These are phyloP conservation scores for Luffa aegyptiaca DNA, from an alignment of 306 rosid species.

Conservation along the genomic window DNA sequence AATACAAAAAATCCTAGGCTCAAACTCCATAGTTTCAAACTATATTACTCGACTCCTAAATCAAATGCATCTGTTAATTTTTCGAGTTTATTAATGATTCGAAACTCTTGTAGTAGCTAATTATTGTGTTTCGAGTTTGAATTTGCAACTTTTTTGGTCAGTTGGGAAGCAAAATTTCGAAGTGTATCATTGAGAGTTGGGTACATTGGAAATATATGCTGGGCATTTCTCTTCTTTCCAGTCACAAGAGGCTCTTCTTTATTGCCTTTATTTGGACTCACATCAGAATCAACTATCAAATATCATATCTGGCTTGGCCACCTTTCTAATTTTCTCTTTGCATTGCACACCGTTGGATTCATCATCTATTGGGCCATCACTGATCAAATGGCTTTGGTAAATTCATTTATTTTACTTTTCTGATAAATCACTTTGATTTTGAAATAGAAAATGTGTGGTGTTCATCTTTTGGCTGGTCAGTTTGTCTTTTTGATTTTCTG, in stretches of 20 bases:
- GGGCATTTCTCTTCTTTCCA: conserved; percentile 79
- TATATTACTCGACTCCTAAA: too few relatives aligned
- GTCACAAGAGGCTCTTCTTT: conserved; percentile 57
- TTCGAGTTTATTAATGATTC: too few relatives aligned
- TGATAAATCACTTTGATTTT: background rate
- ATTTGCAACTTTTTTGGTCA: background rate
- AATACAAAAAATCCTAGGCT: too few relatives aligned
- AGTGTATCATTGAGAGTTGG: conserved; percentile 61
- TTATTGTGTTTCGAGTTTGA: background rate
- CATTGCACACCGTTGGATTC: conserved; percentile 40
- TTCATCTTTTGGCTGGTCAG: background rate
- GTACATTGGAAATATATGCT: conserved; percentile 54
- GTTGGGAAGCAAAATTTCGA: conserved; percentile 61
- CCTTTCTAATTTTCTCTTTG: conserved; percentile 46
- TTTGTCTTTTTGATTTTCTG: background rate
- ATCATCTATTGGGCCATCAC: conserved; percentile 52
- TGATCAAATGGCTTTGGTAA: conserved; percentile 12
- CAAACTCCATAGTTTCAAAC: too few relatives aligned
- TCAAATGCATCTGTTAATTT: background rate
- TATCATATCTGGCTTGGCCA: conserved; percentile 74
- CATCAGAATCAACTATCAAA: conserved; percentile 60
- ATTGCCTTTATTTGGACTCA: conserved; percentile 45
- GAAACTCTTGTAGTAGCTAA: background rate
- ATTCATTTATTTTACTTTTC: background rate
- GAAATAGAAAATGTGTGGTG: background rate